Evolutionary conservation across 2,329 filamentous ascomycete genomes (phyloP).

Genomic region (Sclerotinia borealis): DNA sequence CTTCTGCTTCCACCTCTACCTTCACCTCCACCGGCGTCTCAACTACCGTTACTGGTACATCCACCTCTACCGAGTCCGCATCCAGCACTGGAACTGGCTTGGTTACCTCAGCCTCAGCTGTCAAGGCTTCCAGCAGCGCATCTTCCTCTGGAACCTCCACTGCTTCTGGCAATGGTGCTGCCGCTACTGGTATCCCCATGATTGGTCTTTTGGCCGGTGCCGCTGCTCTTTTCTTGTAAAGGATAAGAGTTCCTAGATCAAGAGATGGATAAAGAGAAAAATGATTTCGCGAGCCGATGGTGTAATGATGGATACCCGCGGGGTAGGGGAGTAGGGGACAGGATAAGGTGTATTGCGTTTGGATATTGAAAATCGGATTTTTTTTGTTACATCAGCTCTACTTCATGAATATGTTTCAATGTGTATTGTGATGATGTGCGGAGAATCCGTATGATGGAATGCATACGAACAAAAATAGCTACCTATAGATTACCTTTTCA

Average conservation of each 20-base stretch:
- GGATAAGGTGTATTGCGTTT: neutral
- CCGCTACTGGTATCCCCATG: conserved; percentile 9
- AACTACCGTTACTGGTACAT: neutral
- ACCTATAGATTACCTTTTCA: neutral
- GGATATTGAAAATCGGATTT: neutral
- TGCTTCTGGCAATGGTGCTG: conserved; percentile 1
- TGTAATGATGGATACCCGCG: conserved; percentile 4
- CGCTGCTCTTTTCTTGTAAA: conserved; percentile 11
- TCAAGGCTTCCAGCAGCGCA: neutral
- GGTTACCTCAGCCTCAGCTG: neutral
- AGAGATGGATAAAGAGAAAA: neutral
- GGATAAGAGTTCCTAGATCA: neutral
- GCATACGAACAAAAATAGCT: neutral
- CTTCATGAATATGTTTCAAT: neutral
- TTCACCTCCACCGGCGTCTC: neutral
- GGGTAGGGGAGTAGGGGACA: neutral
- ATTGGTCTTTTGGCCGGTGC: conserved; percentile 10
- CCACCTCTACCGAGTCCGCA: neutral
- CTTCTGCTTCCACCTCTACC: neutral
- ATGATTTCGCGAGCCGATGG: neutral
- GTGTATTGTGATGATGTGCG: neutral
- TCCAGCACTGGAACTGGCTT: neutral
- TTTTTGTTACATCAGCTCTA: neutral
- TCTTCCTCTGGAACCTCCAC: neutral
- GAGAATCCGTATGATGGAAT: neutral